A percentile compares a stretch with the other conserved stretches of the same genome.
Conservation (phyloP, 306 rosid species). For the Datisca glomerata region DNA sequence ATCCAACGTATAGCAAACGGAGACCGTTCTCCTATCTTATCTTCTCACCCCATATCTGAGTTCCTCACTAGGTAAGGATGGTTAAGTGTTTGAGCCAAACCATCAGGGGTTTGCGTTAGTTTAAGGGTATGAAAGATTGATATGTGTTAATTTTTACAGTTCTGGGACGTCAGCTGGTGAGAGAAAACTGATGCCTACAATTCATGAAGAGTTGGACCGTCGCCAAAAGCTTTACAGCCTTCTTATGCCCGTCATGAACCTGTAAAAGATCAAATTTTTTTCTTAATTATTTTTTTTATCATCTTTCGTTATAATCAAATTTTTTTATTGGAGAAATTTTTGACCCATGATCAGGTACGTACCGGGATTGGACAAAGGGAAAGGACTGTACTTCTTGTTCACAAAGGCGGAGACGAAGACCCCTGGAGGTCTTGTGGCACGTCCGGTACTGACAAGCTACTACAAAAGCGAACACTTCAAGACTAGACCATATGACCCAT, state of each 20-base stretch:
- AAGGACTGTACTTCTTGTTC: constrained; percentile 69
- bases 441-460: constrained; percentile 86
- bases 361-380: constrained; percentile 77
- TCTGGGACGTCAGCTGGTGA: constrained; percentile 98
- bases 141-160: too few relatives aligned
- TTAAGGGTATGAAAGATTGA: too few relatives aligned
- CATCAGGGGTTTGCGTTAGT: too few relatives aligned
- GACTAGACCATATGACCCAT: constrained; percentile 71
- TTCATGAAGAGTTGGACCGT: constrained; percentile 66
- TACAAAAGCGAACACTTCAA: constrained; percentile 78
- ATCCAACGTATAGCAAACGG: constrained; percentile 85
- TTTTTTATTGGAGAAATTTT: too few relatives aligned
- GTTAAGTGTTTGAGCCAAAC: too few relatives aligned
- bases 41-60: constrained; percentile 66
- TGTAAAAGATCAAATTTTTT: constrained; percentile 21
- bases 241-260: constrained; percentile 81
- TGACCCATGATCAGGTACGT: too few relatives aligned
- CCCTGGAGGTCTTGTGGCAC: constrained; percentile 69
- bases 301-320: too few relatives aligned
- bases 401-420: constrained; percentile 69
- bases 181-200: constrained; percentile 82
- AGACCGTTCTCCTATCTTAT: constrained; percentile 64
- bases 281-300: not conserved
- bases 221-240: constrained; percentile 65
- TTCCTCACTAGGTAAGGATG: constrained; percentile 94